Evolutionary conservation across 106 monocot species (phyloP).

Genomic region (Phalaenopsis aphrodite): DNA sequence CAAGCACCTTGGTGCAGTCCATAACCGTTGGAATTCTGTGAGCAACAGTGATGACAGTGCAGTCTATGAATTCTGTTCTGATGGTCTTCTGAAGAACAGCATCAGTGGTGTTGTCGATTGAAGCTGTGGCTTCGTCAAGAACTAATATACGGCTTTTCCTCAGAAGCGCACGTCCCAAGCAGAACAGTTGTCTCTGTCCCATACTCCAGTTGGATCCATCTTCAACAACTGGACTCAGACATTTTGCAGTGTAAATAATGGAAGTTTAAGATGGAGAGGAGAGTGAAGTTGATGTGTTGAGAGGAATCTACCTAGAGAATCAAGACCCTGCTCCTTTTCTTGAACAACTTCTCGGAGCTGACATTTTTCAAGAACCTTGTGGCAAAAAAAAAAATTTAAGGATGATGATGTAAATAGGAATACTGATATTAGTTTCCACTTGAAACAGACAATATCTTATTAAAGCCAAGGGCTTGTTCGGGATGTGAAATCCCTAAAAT

Average conservation of each 20-base stretch:
- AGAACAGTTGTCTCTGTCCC: conserved; percentile 90
- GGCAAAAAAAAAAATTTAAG: not conserved
- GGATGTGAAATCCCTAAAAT: too few species aligned
- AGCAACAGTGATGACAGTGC: conserved; percentile 61
- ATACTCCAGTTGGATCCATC: conserved; percentile 98
- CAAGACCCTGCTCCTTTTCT: conserved; percentile 68
- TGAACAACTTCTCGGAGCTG: conserved; percentile 74
- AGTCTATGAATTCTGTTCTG: conserved; percentile 47
- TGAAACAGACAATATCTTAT: not conserved
- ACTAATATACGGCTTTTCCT: conserved; percentile 72
- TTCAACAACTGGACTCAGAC: conserved; percentile 44
- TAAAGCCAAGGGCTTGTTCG: too few species aligned
- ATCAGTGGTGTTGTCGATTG: conserved; percentile 89
- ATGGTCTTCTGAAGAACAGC: conserved; percentile 60
- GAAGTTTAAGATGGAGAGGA: not conserved
- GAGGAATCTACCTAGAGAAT: conserved; percentile 54
- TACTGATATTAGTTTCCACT: not conserved
- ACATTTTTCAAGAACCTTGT: conserved; percentile 74
- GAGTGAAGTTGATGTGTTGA: not conserved
- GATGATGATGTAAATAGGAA: not conserved
- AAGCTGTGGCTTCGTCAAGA: conserved; percentile 96
- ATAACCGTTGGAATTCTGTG: conserved; percentile 73
- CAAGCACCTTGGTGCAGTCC: conserved; percentile 62
- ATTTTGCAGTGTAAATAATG: not conserved
- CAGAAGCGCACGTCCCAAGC: conserved; percentile 74